These are phyloP conservation scores for Pseudomassariella vexata DNA, from an alignment of 2,329 filamentous ascomycete species.

Conservation along the genomic window DNA sequence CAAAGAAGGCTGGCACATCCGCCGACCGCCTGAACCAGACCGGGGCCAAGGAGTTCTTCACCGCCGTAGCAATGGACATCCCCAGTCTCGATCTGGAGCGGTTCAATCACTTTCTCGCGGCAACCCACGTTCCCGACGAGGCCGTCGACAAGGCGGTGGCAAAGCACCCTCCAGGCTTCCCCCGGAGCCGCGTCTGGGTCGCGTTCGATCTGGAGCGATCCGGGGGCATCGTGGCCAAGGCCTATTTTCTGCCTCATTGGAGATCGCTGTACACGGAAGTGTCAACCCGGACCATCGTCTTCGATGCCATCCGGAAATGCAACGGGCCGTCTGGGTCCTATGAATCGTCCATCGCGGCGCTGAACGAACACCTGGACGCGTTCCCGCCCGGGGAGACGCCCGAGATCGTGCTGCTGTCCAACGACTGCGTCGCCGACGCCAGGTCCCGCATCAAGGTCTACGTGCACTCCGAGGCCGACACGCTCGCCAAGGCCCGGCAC, in stretches of 20 bases:
- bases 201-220: constrained; percentile 9
- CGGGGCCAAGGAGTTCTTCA: neutral
- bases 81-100: constrained; percentile 4
- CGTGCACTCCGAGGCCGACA: neutral
- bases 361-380: constrained; percentile 2
- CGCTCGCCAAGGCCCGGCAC: constrained; percentile 5
- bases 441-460: constrained; percentile 7
- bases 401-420: constrained; percentile 5
- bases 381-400: neutral
- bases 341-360: too few species aligned
- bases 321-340: too few species aligned
- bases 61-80: neutral
- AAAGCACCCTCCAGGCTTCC: constrained; percentile 3
- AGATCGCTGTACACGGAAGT: neutral
- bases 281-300: constrained; percentile 2
- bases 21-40: constrained; percentile 6
- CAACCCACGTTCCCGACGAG: constrained; percentile 9
- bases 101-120: constrained; percentile 7
- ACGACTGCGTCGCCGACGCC: constrained; percentile 7
- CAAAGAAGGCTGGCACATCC: neutral
- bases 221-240: constrained; percentile 6
- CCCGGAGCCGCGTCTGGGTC: constrained; percentile 1
- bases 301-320: too few species aligned
- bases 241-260: constrained; percentile 7
- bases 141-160: constrained; percentile 1